These are phyloP conservation scores for Phytophthora macrochlamydospora DNA, from an alignment of 352 stramenopile genomes.

Conservation along the genomic window DNA sequence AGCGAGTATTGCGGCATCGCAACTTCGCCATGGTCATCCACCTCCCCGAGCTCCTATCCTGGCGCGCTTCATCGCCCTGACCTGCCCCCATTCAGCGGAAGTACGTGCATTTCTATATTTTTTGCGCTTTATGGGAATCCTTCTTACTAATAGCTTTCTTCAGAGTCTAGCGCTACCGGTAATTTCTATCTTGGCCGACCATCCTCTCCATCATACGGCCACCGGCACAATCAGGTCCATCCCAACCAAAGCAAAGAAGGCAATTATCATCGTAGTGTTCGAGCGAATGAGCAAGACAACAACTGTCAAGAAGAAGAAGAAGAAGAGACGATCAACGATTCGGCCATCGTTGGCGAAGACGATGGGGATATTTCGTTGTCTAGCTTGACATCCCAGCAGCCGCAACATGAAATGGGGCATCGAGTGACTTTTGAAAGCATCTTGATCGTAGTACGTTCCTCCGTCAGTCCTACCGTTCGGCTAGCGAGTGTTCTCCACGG, in stretches of 20 bases:
- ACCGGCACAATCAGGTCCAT: slow-evolving; percentile 13
- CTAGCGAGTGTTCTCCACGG: slow-evolving; percentile 57
- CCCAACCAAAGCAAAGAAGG: slow-evolving; percentile 21
- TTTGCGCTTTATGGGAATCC: background rate
- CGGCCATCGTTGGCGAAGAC: slow-evolving; percentile 10
- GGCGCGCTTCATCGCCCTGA: slow-evolving; percentile 29
- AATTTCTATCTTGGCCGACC: slow-evolving; percentile 15
- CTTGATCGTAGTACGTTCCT: slow-evolving; percentile 30
- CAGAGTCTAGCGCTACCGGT: slow-evolving; percentile 19
- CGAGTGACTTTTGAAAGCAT: slow-evolving; percentile 19
- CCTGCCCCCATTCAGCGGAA: slow-evolving; percentile 26
- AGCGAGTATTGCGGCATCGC: slow-evolving; percentile 22
- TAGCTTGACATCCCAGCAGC: slow-evolving; percentile 14
- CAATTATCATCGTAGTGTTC: slow-evolving; percentile 10
- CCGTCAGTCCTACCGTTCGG: slow-evolving; percentile 23
- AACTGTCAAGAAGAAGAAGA: slow-evolving; percentile 28
- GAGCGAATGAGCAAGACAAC: slow-evolving; percentile 28
- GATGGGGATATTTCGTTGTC: no score
- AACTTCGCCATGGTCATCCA: slow-evolving; percentile 23
- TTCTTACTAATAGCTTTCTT: slow-evolving; percentile 6
- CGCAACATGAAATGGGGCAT: slow-evolving; percentile 29
- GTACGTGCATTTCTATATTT: slow-evolving; percentile 31
- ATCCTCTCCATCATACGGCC: slow-evolving; percentile 21
- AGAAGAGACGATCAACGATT: slow-evolving; percentile 11
- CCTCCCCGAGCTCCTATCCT: slow-evolving; percentile 24